phyloP scores from a whole-genome alignment of 2,329 filamentous ascomycete genomes.

The Pyrenophora seminiperda region DNA sequence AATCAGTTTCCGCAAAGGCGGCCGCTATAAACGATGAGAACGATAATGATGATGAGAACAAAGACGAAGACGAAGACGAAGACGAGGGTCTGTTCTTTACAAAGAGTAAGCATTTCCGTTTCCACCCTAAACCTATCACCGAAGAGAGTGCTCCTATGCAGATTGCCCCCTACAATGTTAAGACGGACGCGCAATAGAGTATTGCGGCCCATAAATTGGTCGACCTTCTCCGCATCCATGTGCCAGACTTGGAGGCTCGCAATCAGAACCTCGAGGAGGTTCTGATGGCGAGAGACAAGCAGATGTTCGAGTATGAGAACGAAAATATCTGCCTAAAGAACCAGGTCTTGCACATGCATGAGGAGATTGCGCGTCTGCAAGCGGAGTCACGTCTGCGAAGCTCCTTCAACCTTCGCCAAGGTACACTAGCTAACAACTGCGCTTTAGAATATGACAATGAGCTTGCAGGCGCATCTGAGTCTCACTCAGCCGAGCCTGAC shows the following conservation, averaged over 20 bases:
- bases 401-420: background rate
- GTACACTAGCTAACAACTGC: constrained; percentile 18
- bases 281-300: constrained; percentile 5
- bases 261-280: constrained; percentile 10
- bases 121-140: constrained; percentile 4
- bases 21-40: constrained; percentile 15
- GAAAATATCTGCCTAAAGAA: constrained; percentile 2
- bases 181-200: background rate
- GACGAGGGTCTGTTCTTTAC: constrained; percentile 26
- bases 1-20: constrained; percentile 9
- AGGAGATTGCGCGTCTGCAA: background rate
- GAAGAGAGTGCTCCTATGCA: background rate
- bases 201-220: constrained; percentile 13
- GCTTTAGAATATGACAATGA: constrained; percentile 28
- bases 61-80: constrained; percentile 24
- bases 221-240: constrained; percentile 11
- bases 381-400: constrained; percentile 1
- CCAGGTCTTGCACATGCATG: background rate
- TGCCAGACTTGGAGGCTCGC: constrained; percentile 8
- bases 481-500: constrained; percentile 12
- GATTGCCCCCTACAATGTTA: no score
- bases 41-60: constrained; percentile 13
- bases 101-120: constrained; percentile 23
- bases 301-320: constrained; percentile 4
- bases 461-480: constrained; percentile 8